These are phyloP conservation scores for Globomyces pollinis-pini DNA, from an alignment of 192 early-diverging fungal species.

Conservation along the genomic window DNA sequence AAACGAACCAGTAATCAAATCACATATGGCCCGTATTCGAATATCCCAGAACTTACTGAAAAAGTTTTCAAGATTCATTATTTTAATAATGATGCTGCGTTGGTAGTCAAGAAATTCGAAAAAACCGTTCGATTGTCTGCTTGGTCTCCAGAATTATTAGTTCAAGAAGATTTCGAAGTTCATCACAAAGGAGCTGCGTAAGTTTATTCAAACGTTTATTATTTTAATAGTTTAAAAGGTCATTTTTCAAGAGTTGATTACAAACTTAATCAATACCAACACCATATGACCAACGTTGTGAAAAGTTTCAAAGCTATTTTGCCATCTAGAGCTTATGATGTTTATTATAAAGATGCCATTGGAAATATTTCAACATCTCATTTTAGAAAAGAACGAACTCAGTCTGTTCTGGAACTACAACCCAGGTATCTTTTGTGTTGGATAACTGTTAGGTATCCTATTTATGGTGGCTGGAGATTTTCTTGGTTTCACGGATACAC, in stretches of 20 bases:
- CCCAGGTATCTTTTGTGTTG: too few species aligned
- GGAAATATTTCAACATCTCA: slow-evolving; percentile 95
- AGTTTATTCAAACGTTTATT: slow-evolving; percentile 24
- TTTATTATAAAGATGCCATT: slow-evolving; percentile 84
- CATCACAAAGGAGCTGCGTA: slow-evolving; percentile 73
- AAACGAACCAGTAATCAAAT: slow-evolving; percentile 48
- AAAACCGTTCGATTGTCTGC: slow-evolving; percentile 80
- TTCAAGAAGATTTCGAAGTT: slow-evolving; percentile 74
- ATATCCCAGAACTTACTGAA: slow-evolving; percentile 31
- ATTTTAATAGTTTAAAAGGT: slow-evolving; percentile 28
- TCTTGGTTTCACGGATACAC: slow-evolving; percentile 93
- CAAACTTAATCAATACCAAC: slow-evolving; percentile 33
- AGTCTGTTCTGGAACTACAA: slow-evolving; percentile 61
- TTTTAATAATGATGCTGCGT: slow-evolving; percentile 46
- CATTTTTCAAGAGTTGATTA: slow-evolving; percentile 70
- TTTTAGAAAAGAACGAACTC: slow-evolving; percentile 34
- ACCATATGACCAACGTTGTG: slow-evolving; percentile 42
- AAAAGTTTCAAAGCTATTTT: slow-evolving; percentile 48
- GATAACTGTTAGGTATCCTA: slow-evolving; percentile 90
- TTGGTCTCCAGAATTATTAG: slow-evolving; percentile 69
- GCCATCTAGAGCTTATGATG: slow-evolving; percentile 60
- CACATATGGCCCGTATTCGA: slow-evolving; percentile 64
- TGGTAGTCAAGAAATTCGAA: slow-evolving; percentile 47
- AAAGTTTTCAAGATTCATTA: slow-evolving; percentile 56
- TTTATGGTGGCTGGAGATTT: slow-evolving; percentile 97